Conservation (phyloP, 2,329 filamentous ascomycete species). For the Fusarium hostae region DNA sequence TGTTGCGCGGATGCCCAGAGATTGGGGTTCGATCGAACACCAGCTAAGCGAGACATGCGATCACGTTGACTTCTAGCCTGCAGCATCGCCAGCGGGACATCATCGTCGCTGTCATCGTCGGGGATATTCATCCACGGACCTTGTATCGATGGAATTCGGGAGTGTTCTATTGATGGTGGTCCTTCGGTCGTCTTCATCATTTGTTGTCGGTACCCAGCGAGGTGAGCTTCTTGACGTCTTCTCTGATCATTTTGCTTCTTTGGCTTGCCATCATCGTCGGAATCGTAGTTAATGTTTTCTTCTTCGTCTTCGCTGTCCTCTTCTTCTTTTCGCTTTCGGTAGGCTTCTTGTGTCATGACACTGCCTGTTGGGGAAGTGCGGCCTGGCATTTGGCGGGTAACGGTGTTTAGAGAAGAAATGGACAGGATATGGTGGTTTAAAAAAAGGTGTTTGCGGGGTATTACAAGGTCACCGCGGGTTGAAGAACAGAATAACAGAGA, state of each 20-base stretch:
- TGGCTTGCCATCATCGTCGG: conserved; percentile 7
- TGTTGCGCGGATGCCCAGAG: conserved; percentile 24
- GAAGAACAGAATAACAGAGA: neutral
- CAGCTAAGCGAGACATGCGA: conserved; percentile 3
- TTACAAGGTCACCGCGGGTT: neutral
- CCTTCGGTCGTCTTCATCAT: conserved; percentile 36
- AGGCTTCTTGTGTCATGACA: conserved; percentile 34
- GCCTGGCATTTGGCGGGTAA: conserved; percentile 14
- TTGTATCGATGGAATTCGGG: conserved; percentile 1
- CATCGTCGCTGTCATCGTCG: conserved; percentile 19
- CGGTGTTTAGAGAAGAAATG: neutral
- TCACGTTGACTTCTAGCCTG: conserved; percentile 2
- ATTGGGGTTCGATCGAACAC: conserved; percentile 29
- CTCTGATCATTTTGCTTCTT: conserved; percentile 18
- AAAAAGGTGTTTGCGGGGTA: neutral
- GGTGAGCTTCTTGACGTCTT: conserved; percentile 27
- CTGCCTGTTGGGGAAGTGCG: conserved; percentile 22
- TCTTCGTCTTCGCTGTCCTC: conserved; percentile 19
- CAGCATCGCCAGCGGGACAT: conserved; percentile 29
- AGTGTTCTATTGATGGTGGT: conserved; percentile 4
- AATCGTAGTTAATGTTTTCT: conserved; percentile 31
- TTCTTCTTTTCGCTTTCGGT: conserved; percentile 15
- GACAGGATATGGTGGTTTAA: neutral
- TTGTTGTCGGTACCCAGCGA: conserved; percentile 30
- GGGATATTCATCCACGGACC: conserved; percentile 9